A percentile compares a stretch with the other conserved stretches of the same genome.
phyloP scores from a whole-genome alignment of 176 grass and related monocot species.

The Ampelocalamus luodianensis region DNA sequence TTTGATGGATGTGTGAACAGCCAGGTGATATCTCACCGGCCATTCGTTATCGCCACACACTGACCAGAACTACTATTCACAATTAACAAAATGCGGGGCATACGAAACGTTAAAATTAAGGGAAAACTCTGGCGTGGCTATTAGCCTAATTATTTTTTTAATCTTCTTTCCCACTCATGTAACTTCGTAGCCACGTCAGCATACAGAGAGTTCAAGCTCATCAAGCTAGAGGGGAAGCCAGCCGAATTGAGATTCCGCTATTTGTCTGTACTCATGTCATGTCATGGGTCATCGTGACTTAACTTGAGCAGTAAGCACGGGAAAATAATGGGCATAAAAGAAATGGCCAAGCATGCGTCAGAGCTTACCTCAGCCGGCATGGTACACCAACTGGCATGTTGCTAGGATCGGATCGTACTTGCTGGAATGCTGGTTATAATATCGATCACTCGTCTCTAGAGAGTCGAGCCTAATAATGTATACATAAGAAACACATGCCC shows the following conservation, averaged over 20 bases:
- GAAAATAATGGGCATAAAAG: background rate
- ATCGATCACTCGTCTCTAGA: background rate
- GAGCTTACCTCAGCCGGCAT: constrained; percentile 33
- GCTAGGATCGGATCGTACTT: background rate
- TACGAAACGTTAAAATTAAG: background rate
- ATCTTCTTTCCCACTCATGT: background rate
- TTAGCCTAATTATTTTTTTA: background rate
- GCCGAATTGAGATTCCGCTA: background rate
- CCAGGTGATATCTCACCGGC: background rate
- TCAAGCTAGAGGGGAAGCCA: background rate
- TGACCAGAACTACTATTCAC: background rate
- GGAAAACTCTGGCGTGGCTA: background rate
- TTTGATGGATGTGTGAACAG: background rate
- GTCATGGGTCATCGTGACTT: background rate
- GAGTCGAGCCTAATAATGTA: background rate
- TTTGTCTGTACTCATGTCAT: background rate
- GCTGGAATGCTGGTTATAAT: too few species aligned
- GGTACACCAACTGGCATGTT: background rate
- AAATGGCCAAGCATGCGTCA: constrained; percentile 25
- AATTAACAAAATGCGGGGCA: background rate
- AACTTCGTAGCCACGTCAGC: background rate
- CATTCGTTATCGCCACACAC: background rate
- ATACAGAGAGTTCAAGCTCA: background rate
- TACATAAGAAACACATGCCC: background rate
- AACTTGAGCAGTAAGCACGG: constrained; percentile 21